These are phyloP conservation scores for Monotropa hypopitys DNA, from an alignment of 179 eudicot species.

Conservation along the genomic window DNA sequence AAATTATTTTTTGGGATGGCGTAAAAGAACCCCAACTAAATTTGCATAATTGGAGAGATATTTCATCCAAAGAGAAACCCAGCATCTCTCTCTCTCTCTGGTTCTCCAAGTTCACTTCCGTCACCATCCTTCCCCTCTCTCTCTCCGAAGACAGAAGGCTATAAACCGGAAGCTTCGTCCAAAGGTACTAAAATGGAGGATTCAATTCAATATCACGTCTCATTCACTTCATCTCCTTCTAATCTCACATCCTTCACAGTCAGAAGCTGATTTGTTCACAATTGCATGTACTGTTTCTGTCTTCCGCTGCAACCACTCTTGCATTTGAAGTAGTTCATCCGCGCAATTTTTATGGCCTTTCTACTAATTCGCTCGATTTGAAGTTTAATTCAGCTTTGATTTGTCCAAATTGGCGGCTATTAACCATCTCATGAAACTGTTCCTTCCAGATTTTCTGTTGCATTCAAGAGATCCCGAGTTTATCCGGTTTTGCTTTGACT, in stretches of 20 bases:
- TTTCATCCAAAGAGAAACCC: too few relatives aligned
- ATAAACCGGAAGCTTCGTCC: neutral
- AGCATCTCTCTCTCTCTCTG: neutral
- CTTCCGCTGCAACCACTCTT: neutral
- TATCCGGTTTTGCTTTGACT: neutral
- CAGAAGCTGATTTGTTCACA: neutral
- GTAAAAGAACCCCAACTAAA: too few relatives aligned
- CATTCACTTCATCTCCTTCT: neutral
- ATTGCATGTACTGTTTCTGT: neutral
- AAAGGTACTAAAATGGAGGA: neutral
- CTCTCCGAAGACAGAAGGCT: neutral
- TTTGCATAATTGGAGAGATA: too few relatives aligned
- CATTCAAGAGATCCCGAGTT: constrained; percentile 5
- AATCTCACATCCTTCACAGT: neutral
- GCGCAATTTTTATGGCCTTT: neutral
- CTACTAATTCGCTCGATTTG: neutral
- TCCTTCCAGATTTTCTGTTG: neutral
- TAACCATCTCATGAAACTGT: neutral
- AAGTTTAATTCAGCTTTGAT: constrained; percentile 1
- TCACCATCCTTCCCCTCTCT: neutral
- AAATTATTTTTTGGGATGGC: too few relatives aligned
- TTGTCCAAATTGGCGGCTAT: neutral
- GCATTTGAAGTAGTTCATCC: neutral
- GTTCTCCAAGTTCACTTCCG: neutral
- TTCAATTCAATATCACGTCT: neutral